Base-by-base conservation (phyloP, 2,329 filamentous ascomycete species). In the Endothia cerciana region DNA sequence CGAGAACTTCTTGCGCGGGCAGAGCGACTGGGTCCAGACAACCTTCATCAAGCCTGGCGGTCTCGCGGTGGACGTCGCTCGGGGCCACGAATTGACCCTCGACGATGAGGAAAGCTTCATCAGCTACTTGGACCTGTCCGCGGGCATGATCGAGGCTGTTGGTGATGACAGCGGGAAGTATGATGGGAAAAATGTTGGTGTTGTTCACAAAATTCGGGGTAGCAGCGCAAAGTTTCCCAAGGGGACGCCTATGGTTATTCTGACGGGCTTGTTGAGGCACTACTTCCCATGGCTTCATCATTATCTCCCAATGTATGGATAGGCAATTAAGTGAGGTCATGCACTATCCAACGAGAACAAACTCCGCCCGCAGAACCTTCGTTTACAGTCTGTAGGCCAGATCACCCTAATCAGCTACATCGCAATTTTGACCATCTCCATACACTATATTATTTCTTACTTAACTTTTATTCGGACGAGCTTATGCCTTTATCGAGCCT, bases 91-190 rank as follows among this genome's bases (percentile, higher is more conserved):
- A 55, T 69, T 85, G 19, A 80, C 70, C 28, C 63, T 80, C 1
- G 71, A 77, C 10, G 55, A 43, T 6, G 71, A 80, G 60, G 73
- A 80, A 60, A 77, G 72, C 4, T 76, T 76, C 36, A 38, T 84
- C 2, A 75, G 72, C 1, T 84, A 80, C 59, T 47, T 79, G 4
- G 82, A 84, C 69, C 69, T 84, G 19, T 76, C 80, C 1, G 81
- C 78, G 1, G 81, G 71, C 0, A 85, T 85, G 83, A 74, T 84
- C 22, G 81, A 85, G 70, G 78, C 77, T 5, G 80, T 77, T 0
- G 74, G 80, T 41, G 76, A 77, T 49, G 63, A 68, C 13, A 70
- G 74, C 2, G 73, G 72, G 1, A 60, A 64, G 0, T 76, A 73
- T 38, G 71, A 75, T 36, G 63, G 62, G 33, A 65, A 64, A 61